Base-by-base conservation (phyloP, 768 basidiomycete genomes). In the Tephrocybe sp. region DNA sequence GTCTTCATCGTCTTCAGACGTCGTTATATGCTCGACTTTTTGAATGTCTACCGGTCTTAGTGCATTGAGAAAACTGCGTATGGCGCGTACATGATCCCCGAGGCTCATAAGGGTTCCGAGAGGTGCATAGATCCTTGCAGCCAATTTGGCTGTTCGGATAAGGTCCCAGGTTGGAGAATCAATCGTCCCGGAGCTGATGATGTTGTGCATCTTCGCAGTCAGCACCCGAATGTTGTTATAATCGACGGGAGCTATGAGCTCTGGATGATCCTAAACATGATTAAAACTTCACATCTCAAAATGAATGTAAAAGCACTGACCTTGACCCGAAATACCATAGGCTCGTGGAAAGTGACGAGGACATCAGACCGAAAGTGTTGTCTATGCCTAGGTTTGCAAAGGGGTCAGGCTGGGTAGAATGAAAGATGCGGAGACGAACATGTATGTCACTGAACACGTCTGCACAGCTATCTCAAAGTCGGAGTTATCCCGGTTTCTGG, bases 351-450 rank as follows among this genome's bases (percentile, higher is more conserved):
- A 2, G 86, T 88, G 18, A 95, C 88, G 42, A 95, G 69, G 15
- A 94, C 90, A 59, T 94, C 91, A 9, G 88, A 90, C 23, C 93
- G 83, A 62, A 92, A 95, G 65, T 92, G 85, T 61, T 93, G 84
- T 36, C 89, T 79, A 65, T 91, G 90, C 80, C 88, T 90, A 17
- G 34, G 4, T 14, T 4, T 48, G 47, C 48, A 42, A 4, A 21
- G 28, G n/a, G 39, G 25, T 24, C 23, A 38, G 25, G n/a, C 49
- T 10, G 7, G 34, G 20, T 24, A 21, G 21, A 30, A 45, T 6
- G 17, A 39, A 28, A 39, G 5, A 21, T 7, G 12, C 38, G 28
- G 38, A 18, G 17, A 58, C 73, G 52, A 55, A 88, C 88, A 89
- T 90, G 59, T 91, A 92, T 9, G 91, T 90, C 43, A 92, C 79